A percentile compares a stretch with the other conserved stretches of the same genome.
These are phyloP conservation scores for Ceratobasidium theobromae DNA, from an alignment of 1,284 basidiomycete genomes.

Conservation along the genomic window DNA sequence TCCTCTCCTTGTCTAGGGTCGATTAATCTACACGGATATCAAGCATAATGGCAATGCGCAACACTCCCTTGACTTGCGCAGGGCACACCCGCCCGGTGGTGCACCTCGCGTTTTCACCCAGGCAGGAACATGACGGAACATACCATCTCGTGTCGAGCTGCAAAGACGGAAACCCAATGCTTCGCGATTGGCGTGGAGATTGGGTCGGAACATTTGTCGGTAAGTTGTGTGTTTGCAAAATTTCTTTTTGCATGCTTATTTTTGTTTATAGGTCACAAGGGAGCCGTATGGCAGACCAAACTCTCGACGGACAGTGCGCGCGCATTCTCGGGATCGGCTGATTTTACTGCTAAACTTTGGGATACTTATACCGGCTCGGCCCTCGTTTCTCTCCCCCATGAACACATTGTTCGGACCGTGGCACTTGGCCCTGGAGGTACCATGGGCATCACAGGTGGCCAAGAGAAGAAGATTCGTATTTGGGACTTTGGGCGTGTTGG, in stretches of 20 bases:
- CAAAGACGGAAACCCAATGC: slow-evolving; percentile 96
- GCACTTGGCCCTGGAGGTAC: slow-evolving; percentile 71
- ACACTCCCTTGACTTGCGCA: slow-evolving; percentile 36
- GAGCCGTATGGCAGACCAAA: slow-evolving; percentile 97
- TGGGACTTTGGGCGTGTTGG: slow-evolving; percentile 87
- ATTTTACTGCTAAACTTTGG: slow-evolving; percentile 99
- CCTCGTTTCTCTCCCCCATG: slow-evolving; percentile 92
- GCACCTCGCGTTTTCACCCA: slow-evolving; percentile 87
- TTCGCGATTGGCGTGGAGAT: slow-evolving; percentile 95
- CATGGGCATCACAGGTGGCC: slow-evolving; percentile 86
- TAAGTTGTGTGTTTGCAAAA: slow-evolving; percentile 35
- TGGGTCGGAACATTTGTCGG: slow-evolving; percentile 98
- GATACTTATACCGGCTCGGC: slow-evolving; percentile 87
- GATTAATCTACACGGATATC: neutral
- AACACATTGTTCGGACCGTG: slow-evolving; percentile 96
- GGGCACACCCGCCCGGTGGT: slow-evolving; percentile 78
- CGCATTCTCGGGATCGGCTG: slow-evolving; percentile 92
- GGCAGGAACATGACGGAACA: slow-evolving; percentile 72
- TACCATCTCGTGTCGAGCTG: slow-evolving; percentile 91
- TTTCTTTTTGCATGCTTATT: neutral
- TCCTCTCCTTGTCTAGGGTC: neutral
- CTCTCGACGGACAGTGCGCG: slow-evolving; percentile 82
- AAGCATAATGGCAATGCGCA: slow-evolving; percentile 33
- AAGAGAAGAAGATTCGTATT: slow-evolving; percentile 96
- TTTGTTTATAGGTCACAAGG: slow-evolving; percentile 74